Evolutionary conservation across 2,329 filamentous ascomycete species (phyloP), one percentile per base, ranked within the genome.

Genomic region (Aspergillus unguis): DNA sequence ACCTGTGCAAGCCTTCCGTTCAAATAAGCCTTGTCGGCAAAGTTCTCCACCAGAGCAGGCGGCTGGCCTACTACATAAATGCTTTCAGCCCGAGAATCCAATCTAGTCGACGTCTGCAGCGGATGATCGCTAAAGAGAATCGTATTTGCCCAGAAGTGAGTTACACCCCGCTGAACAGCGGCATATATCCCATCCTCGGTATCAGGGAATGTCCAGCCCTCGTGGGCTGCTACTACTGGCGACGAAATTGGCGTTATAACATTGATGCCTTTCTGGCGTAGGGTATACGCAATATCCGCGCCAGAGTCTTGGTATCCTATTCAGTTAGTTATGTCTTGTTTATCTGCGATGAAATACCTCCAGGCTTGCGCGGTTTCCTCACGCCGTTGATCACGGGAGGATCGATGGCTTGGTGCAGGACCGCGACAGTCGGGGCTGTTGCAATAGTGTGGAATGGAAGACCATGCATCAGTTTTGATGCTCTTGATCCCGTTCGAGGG

Each of bases 131-230:
- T 67, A 57, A 80, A 80, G 1, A 80, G 60, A 37, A 80, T 74
- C 0, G 77, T 80, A 55, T 80, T 80, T 1, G 76, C 75, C 76
- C 77, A 80, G 3, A 80, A 61, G 56, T 76, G 71, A 1, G 73
- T 80, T 0, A 74, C 72, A 0, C 75, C 75, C 35, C 62, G 61
- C 2, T 68, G 47, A 1, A 79, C 46, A 0, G 76, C 77, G 3
- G 62, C 52, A 0, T 71, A 41, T n/a, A 77, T 74, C 1, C 75
- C 74, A 3, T 65, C 64, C 52, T 76, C 72, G 6, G 71, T 74
- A 53, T 78, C 75, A 2, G 75, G 69, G 51, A 75, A 77, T 41
- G 68, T 71, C 75, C 74, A 77, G 4, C 68, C 67, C 32, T 61
- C 46, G 3, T 74, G 58, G 2, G 58, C 52, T 3, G 48, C 49